These are phyloP conservation scores for Arabis alpina DNA, from an alignment of 345 rosid genomes.

Conservation along the genomic window DNA sequence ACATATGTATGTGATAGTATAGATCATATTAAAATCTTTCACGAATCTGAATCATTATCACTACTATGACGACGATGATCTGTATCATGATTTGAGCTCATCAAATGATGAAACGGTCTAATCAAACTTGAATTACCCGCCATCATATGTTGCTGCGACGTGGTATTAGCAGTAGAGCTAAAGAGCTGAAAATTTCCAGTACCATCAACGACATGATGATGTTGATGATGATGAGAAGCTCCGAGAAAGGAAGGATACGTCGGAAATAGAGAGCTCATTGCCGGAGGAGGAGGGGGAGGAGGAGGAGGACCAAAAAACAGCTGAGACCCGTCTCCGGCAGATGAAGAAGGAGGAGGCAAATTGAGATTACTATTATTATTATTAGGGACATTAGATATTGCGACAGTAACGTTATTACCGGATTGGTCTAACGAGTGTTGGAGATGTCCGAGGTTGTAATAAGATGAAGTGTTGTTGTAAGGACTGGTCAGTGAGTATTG, in stretches of 20 bases:
- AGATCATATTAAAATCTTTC: slow-evolving; percentile 17
- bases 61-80: slow-evolving; percentile 46
- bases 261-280: slow-evolving; percentile 63
- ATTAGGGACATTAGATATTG: slow-evolving; percentile 53
- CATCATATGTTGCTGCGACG: slow-evolving; percentile 49
- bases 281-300: slow-evolving; percentile 53
- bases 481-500: slow-evolving; percentile 48
- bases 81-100: slow-evolving; percentile 46
- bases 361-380: slow-evolving; percentile 39
- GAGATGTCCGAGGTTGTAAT: slow-evolving; percentile 67
- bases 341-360: slow-evolving; percentile 41
- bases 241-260: slow-evolving; percentile 54
- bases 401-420: slow-evolving; percentile 62
- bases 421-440: slow-evolving; percentile 68
- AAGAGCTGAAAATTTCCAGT: slow-evolving; percentile 49
- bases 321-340: slow-evolving; percentile 49
- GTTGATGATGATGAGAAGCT: slow-evolving; percentile 41
- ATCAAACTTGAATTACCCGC: slow-evolving; percentile 42
- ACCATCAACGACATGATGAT: slow-evolving; percentile 38
- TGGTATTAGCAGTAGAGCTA: slow-evolving; percentile 40
- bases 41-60: slow-evolving; percentile 46
- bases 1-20: slow-evolving; percentile 21
- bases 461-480: slow-evolving; percentile 47
- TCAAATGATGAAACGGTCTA: slow-evolving; percentile 51
- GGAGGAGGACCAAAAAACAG: slow-evolving; percentile 63